Evolutionary conservation across 352 stramenopile genomes (phyloP).

Genomic region (Plasmopara muralis): DNA sequence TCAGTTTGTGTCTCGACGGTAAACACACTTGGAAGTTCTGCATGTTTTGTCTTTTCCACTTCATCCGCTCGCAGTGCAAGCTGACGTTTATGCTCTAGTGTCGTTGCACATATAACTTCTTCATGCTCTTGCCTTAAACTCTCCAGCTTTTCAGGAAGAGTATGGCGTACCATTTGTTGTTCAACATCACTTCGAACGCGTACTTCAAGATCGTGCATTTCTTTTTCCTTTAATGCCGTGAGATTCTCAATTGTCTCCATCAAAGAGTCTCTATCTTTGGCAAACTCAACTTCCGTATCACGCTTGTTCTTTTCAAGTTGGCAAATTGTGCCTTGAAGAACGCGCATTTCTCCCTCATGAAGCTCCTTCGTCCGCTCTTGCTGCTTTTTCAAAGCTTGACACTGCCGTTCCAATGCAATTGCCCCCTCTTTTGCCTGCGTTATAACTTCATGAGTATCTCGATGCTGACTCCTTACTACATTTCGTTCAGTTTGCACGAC

Average conservation of each 20-base stretch:
- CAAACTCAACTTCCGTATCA: constrained; percentile 6
- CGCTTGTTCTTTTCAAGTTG: constrained; percentile 14
- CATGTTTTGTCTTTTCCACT: constrained; percentile 10
- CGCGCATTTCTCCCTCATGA: constrained; percentile 17
- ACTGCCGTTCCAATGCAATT: constrained; percentile 17
- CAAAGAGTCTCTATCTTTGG: constrained; percentile 11
- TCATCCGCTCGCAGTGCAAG: constrained; percentile 15
- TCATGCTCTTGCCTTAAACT: constrained; percentile 17
- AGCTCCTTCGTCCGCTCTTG: constrained; percentile 22
- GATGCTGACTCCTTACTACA: constrained; percentile 17
- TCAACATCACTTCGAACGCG: constrained; percentile 10
- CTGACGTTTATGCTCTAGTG: constrained; percentile 19
- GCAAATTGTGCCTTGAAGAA: constrained; percentile 18
- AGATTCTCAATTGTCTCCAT: constrained; percentile 6
- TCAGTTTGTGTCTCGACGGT: constrained; percentile 21
- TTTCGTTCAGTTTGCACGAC: constrained; percentile 11
- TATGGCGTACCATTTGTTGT: constrained; percentile 7
- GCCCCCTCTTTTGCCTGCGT: constrained; percentile 18
- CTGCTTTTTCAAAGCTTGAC: constrained; percentile 19
- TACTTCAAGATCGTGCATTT: constrained; percentile 9
- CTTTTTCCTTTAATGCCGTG: constrained; percentile 4
- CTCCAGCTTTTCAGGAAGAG: constrained; percentile 6
- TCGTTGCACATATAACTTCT: constrained; percentile 11
- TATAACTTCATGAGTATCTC: constrained; percentile 20
- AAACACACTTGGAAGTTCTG: constrained; percentile 1